phyloP scores from a whole-genome alignment of 176 grass and related monocot species.

The Coix lacrymajobi region DNA sequence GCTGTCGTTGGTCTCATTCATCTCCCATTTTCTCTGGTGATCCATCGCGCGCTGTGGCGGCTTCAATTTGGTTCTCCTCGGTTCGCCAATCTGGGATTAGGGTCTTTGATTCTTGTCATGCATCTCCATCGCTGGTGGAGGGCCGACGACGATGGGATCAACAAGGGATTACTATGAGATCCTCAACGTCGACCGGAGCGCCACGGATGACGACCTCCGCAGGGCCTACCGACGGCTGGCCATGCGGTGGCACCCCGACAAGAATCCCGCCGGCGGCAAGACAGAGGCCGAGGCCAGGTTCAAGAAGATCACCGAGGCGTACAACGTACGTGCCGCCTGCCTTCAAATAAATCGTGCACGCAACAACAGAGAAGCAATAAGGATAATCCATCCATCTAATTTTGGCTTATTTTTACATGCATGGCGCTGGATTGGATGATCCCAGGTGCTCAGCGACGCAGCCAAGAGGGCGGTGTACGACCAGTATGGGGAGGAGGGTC shows the following conservation, averaged over 20 bases:
- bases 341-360: neutral
- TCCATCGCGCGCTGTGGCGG: neutral
- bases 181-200: constrained; percentile 28
- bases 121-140: constrained; percentile 1
- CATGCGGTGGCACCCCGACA: constrained; percentile 64
- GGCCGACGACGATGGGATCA: constrained; percentile 11
- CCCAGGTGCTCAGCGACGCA: constrained; percentile 65
- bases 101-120: constrained; percentile 16
- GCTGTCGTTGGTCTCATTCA: neutral
- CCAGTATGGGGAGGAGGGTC: constrained; percentile 63
- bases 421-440: neutral
- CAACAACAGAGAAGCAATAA: neutral
- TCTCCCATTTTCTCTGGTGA: constrained; percentile 50
- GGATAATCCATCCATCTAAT: neutral
- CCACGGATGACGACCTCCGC: constrained; percentile 46
- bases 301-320: constrained; percentile 62
- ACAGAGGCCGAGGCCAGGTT: constrained; percentile 49
- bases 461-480: constrained; percentile 67
- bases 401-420: neutral
- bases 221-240: constrained; percentile 45
- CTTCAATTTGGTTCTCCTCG: neutral
- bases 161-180: constrained; percentile 44
- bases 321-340: constrained; percentile 33
- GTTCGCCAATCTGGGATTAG: neutral
- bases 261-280: constrained; percentile 41